phyloP scores from a whole-genome alignment of 768 basidiomycete genomes.

The Amanita rubescens region DNA sequence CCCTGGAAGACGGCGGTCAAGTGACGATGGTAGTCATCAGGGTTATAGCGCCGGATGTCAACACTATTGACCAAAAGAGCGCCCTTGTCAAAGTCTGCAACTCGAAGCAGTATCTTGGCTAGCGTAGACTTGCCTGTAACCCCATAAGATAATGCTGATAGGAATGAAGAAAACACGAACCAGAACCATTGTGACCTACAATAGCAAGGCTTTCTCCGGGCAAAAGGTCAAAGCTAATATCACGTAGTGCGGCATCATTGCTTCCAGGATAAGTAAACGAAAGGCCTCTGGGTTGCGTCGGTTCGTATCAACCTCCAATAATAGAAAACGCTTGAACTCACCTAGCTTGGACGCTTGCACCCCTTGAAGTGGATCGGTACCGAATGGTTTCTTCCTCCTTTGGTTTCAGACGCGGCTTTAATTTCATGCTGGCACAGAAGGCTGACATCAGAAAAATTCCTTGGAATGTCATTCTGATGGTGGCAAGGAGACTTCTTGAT shows the following conservation, averaged over 20 bases:
- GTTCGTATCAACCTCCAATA: neutral
- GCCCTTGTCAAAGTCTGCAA: slow-evolving; percentile 70
- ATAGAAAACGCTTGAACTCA: slow-evolving; percentile 21
- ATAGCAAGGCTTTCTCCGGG: slow-evolving; percentile 80
- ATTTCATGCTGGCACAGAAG: slow-evolving; percentile 68
- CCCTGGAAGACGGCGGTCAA: slow-evolving; percentile 81
- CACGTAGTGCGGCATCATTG: slow-evolving; percentile 54
- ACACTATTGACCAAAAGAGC: slow-evolving; percentile 60
- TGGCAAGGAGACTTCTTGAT: slow-evolving; percentile 53
- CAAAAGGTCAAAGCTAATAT: slow-evolving; percentile 63
- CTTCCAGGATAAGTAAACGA: slow-evolving; percentile 79
- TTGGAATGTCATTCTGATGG: slow-evolving; percentile 72
- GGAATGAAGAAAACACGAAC: slow-evolving; percentile 29
- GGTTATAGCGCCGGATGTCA: slow-evolving; percentile 58
- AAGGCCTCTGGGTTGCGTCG: slow-evolving; percentile 22
- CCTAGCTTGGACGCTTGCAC: slow-evolving; percentile 69
- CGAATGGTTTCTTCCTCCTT: slow-evolving; percentile 39
- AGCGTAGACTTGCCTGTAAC: slow-evolving; percentile 77
- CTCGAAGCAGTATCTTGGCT: slow-evolving; percentile 72
- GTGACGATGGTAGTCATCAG: slow-evolving; percentile 66
- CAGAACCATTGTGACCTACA: slow-evolving; percentile 81
- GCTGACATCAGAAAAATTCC: slow-evolving; percentile 83
- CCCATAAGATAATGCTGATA: slow-evolving; percentile 8
- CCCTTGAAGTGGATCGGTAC: slow-evolving; percentile 42
- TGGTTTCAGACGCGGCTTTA: slow-evolving; percentile 65